Percentiles rank a stretch among this genome's conserved stretches.
phyloP scores from a whole-genome alignment of 371 early-diverging fungal species.

The Encephalitozoon romaleae region DNA sequence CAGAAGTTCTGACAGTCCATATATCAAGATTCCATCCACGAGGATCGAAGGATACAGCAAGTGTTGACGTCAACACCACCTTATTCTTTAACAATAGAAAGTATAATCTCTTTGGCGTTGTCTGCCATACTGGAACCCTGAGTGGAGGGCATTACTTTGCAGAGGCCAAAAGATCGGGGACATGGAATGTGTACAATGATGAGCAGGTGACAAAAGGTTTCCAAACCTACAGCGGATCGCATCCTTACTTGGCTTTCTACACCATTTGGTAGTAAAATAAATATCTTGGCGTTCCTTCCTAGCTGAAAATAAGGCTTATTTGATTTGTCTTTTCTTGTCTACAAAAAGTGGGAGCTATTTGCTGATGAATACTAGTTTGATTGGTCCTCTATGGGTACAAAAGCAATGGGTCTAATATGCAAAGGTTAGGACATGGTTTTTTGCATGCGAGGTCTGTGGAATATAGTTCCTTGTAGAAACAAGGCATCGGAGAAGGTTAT shows the following conservation, averaged over 20 bases:
- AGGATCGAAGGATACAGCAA: conserved; percentile 33
- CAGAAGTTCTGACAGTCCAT: conserved; percentile 46
- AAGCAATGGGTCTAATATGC: neutral
- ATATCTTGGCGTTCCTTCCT: neutral
- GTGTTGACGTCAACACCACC: conserved; percentile 20
- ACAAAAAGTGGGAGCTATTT: neutral
- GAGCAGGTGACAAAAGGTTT: conserved; percentile 7
- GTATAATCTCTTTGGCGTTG: conserved; percentile 38
- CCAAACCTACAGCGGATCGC: conserved; percentile 3
- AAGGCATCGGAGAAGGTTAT: neutral
- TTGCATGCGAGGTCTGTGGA: neutral
- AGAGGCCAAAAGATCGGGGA: conserved; percentile 29
- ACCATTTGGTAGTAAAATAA: neutral
- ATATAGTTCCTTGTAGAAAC: neutral
- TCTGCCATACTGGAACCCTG: conserved; percentile 49
- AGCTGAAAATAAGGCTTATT: neutral
- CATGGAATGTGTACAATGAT: conserved; percentile 49
- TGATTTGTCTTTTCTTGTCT: neutral
- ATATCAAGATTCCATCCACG: conserved; percentile 40
- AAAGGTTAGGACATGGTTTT: neutral
- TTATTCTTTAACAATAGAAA: conserved; percentile 18
- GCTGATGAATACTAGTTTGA: neutral
- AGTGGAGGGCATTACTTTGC: conserved; percentile 50
- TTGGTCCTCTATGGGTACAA: neutral
- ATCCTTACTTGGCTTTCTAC: conserved; percentile 48